Evolutionary conservation across 305 asterid species (phyloP), one percentile per base, ranked within the genome.

Genomic region (Stenogyne calaminthoides): DNA sequence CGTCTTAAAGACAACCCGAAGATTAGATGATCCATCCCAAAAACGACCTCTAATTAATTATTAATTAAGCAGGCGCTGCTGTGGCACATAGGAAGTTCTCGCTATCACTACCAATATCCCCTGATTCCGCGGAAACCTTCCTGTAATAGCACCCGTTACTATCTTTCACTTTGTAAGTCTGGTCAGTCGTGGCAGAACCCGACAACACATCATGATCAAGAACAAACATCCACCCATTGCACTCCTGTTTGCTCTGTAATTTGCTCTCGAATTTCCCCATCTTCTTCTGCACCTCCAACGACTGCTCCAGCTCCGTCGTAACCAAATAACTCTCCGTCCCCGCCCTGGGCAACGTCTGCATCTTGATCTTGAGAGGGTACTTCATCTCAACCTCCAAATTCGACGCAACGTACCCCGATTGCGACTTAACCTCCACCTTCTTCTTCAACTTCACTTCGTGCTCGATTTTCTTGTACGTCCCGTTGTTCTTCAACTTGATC

Each of bases 181-280:
- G 96, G 27, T 49, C 44, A 4, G 87, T 83, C n/a, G 44, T 80
- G 3, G 88, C 90, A 5, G 73, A 49, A 54, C 92, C 96, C 22
- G 86, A 80, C 40, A 90, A 64, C 57, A 88, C 95, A 66, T 84
- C 85, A 5, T 81, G 76, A 61, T 77, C 97, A 60, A 72, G 76
- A 19, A 90, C 91, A 63, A 75, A 80, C 87, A 92, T 84, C 91
- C 92, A 84, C 29, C 97, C 98, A 0, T 51, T 71, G 49, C 84
- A 78, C 51, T 73, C 39, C 78, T 90, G 92, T 15, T 59, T 77
- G 72, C 83, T 88, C 8, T 7, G 55, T 67, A 83, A 36, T 9
- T 67, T 69, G 76, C 82, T 86, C 63, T 71, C 29, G 9, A 67
- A 46, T 7, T 3, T 57, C 14, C 86, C 85, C 0, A 22, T n/a